Evolutionary conservation across 768 basidiomycete species (phyloP), one percentile per base, ranked within the genome.

Genomic region (Rhodotorula kratochvilovae): DNA sequence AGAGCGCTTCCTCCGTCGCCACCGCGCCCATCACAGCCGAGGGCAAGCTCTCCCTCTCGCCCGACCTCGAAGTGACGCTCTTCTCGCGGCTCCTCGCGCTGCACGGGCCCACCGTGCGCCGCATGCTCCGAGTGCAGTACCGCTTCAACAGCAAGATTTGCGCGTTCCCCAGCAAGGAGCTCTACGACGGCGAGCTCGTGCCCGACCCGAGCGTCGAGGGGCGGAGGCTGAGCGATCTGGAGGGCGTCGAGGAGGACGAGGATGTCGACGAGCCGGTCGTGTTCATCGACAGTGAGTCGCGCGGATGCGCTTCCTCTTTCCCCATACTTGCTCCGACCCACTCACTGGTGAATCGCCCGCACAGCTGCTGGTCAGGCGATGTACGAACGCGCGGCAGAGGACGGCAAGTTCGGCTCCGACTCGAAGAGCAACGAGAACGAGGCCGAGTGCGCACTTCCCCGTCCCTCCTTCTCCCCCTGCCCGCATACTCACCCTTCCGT

Each of bases 391-490:
- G 72, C 77, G 2, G 81, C 81, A 19, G 78, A 87, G 0, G 89
- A 65, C 23, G 61, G 62, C 2, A 33, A 48, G 11, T 67, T 73
- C 39, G 71, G 69, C 2, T 46, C 65, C 77, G 93, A 92, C 0
- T 94, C 91, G 73, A 85, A 88, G 72, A 89, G 87, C 75, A 99
- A 99, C 76, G 94, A 95, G 81, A 98, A 99, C 77, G 96, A 99
- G 77, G 92, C 88, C 0, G 87, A 85, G 19, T 93, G 94, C 3
- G 87, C 29, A n/a, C 16, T 13, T 29, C 27, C 35, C 21, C 4
- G 35, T 3, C 5, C 48, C 7, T 35, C 56, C 1, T 23, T 33
- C 35, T 33, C 31, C 15, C 27, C 29, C 27, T n/a, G n/a, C n/a
- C n/a, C n/a, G n/a, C n/a, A n/a, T n/a, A n/a, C n/a, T n/a, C n/a